Evolutionary conservation across 2,329 filamentous ascomycete species (phyloP), one percentile per base, ranked within the genome.

Genomic region (Pseudogymnoascus sp.): DNA sequence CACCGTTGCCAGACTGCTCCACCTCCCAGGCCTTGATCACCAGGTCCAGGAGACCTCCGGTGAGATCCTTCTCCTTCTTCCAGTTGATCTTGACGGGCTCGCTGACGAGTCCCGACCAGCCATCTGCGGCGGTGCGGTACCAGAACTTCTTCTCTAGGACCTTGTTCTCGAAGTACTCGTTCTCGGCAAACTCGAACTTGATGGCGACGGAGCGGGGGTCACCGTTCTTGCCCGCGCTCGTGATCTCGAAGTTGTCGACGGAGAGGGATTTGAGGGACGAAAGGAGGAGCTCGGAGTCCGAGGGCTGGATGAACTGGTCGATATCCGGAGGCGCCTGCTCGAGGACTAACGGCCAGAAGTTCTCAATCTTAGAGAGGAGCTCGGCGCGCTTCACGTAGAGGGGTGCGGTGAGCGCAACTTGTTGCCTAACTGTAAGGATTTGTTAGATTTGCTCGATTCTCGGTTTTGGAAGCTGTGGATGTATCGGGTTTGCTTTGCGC

Each of bases 271-370:
- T 81, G 62, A 97, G 84, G 60, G 81, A 79, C 39, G 83, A 80
- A 65, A 87, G 82, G 62, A 97, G 82, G 64, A 94, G 77, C 7
- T 82, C 81, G 12, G 87, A 85, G 77, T 97, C 93, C 57, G 83
- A 82, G 43, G 90, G 88, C 72, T 91, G 87, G 72, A 97, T 88
- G 80, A 87, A 91, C 75, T 91, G 87, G 76, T 96, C 91, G 68
- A 99, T 83, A 65, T 96, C 91, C 53, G 83, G 81, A 1, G 92
- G 91, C 2, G 89, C 86, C 76, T 91, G 88, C 78, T 96, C 90
- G 73, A 97, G 82, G 62, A 97, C 92, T 62, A 95, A 83, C n/a
- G 90, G 81, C 94, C 94, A 97, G 84, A 97, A 99, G 77, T 90
- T 85, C 68, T 85, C 83, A 71, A 97, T 92, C 71, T 86, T 80